A percentile compares a stretch with the other conserved stretches of the same genome.
These are phyloP conservation scores for Aspergillus fumigatiaffinis DNA, from an alignment of 2,329 filamentous ascomycete genomes.

Conservation along the genomic window DNA sequence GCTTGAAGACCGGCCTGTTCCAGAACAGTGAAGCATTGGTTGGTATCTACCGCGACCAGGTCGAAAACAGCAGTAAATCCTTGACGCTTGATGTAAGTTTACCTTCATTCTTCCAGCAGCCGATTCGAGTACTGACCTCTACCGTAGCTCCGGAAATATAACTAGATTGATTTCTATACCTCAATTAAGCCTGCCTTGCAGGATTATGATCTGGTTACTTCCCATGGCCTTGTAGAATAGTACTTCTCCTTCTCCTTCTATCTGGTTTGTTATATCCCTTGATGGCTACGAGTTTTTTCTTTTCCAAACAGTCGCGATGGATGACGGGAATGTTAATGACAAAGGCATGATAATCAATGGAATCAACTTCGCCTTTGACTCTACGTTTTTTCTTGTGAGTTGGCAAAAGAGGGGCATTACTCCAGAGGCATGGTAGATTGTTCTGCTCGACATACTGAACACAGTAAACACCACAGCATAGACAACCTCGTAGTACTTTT, in stretches of 20 bases:
- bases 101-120: not conserved
- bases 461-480: too few species aligned
- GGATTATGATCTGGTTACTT: not conserved
- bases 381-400: not conserved
- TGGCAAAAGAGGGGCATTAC: too few species aligned
- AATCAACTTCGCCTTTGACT: not conserved
- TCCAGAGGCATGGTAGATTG: too few species aligned
- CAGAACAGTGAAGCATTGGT: conserved; percentile 95
- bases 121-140: conserved; percentile 6
- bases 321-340: not conserved
- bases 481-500: too few species aligned
- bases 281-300: not conserved
- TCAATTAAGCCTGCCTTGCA: not conserved
- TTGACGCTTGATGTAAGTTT: conserved; percentile 89
- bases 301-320: not conserved
- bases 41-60: conserved; percentile 92
- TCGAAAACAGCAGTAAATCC: conserved; percentile 84
- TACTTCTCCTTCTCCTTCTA: not conserved
- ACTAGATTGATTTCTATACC: conserved; percentile 10
- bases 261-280: not conserved
- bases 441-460: too few species aligned
- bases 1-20: conserved; percentile 90
- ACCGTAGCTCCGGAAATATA: conserved; percentile 35
- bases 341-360: not conserved
- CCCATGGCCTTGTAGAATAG: conserved; percentile 4